phyloP scores from a whole-genome alignment of 1,284 basidiomycete species.

The Leccinum subfulvum region DNA sequence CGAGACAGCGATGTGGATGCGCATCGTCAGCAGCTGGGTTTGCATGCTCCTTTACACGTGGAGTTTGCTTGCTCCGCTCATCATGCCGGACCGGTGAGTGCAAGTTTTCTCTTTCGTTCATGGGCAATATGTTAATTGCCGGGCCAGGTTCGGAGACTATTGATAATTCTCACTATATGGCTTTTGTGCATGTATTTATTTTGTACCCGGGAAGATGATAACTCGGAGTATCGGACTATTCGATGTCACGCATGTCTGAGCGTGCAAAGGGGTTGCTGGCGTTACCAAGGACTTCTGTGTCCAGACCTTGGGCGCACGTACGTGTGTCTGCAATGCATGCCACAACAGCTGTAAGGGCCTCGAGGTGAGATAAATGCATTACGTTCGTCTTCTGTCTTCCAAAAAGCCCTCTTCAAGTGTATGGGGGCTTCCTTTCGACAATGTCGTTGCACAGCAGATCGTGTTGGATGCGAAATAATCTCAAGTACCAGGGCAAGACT shows the following conservation, averaged over 20 bases:
- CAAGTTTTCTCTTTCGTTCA: neutral
- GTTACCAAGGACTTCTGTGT: neutral
- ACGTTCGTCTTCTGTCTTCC: neutral
- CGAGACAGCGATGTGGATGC: slow-evolving; percentile 99
- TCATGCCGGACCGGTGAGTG: slow-evolving; percentile 81
- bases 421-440: neutral
- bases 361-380: neutral
- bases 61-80: slow-evolving; percentile 86
- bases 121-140: slow-evolving; percentile 2
- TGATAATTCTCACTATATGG: slow-evolving; percentile 14
- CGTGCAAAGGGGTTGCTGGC: neutral
- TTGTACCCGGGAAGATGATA: slow-evolving; percentile 3
- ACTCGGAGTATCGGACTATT: neutral
- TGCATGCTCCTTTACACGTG: slow-evolving; percentile 88
- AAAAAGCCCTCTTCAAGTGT: neutral
- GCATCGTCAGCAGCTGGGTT: slow-evolving; percentile 93
- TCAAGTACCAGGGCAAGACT: neutral
- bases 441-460: neutral
- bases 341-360: neutral
- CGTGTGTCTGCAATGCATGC: neutral
- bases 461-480: neutral
- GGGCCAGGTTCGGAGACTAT: slow-evolving; percentile 36
- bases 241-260: neutral
- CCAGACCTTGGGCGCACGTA: neutral
- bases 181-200: slow-evolving; percentile 2